phyloP scores from a whole-genome alignment of 2,329 filamentous ascomycete species.

The Cytospora mali region DNA sequence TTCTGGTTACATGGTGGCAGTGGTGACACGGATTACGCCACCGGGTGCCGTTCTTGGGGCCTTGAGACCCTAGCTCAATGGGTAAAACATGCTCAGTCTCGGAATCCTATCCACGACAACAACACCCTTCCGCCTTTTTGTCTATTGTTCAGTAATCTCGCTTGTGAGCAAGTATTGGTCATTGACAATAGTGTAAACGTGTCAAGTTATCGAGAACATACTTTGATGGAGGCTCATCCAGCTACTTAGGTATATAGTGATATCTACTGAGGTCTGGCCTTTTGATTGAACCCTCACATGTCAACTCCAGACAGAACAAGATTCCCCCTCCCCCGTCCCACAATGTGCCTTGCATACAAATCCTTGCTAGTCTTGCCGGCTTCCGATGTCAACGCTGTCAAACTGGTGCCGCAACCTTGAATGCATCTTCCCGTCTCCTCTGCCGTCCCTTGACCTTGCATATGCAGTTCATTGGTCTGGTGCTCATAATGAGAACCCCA shows the following conservation, averaged over 20 bases:
- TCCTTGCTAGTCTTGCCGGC: constrained; percentile 20
- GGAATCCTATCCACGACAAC: constrained; percentile 4
- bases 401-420: not conserved
- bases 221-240: not conserved
- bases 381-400: constrained; percentile 4
- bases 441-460: not conserved
- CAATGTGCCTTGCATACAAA: constrained; percentile 17
- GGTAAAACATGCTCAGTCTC: constrained; percentile 26
- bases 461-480: not conserved
- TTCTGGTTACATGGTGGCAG: not conserved
- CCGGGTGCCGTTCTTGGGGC: not conserved
- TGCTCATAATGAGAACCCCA: not conserved
- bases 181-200: not conserved
- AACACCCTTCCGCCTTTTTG: not conserved
- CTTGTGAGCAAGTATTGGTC: not conserved
- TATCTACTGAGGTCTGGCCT: no score
- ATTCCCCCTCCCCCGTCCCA: no score
- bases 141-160: not conserved
- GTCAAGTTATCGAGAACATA: not conserved
- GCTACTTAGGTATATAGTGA: not conserved
- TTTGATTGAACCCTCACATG: not conserved
- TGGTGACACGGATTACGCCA: constrained; percentile 20
- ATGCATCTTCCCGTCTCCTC: not conserved
- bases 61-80: not conserved
- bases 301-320: not conserved